Evolutionary conservation across 75 land plant species (phyloP).

Genomic region (Ceratopteris richardii): DNA sequence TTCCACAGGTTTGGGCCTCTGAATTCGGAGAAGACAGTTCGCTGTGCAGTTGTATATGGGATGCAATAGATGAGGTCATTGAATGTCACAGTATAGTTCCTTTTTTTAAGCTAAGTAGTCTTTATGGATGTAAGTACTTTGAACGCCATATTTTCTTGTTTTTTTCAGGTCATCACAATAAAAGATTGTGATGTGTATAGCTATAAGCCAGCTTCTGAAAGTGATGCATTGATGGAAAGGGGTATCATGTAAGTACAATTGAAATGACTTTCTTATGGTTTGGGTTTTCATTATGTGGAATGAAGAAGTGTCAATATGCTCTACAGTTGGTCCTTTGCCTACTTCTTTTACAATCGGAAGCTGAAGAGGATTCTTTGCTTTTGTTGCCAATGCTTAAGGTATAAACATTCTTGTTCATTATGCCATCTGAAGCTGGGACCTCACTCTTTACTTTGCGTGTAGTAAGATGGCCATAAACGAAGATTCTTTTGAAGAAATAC

Average conservation of each 20-base stretch:
- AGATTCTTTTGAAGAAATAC: conserved; percentile 7
- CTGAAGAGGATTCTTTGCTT: conserved; percentile 76
- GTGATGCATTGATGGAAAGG: conserved; percentile 59
- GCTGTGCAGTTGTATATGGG: conserved; percentile 34
- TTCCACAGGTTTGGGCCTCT: conserved; percentile 44
- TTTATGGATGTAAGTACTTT: background rate
- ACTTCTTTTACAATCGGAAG: conserved; percentile 89
- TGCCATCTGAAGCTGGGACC: background rate
- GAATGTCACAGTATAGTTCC: background rate
- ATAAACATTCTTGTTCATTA: background rate
- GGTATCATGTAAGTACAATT: conserved; percentile 55
- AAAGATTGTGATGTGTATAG: conserved; percentile 79
- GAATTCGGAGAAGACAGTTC: conserved; percentile 34
- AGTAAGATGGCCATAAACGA: conserved; percentile 34
- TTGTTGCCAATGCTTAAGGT: conserved; percentile 64
- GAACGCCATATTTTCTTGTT: background rate
- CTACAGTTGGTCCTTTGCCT: conserved; percentile 81
- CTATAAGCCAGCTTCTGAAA: conserved; percentile 61
- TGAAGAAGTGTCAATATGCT: background rate
- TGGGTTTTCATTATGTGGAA: background rate
- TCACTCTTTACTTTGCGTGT: background rate
- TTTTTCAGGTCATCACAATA: conserved; percentile 52
- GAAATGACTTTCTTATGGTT: background rate
- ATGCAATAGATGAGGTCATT: conserved; percentile 60
- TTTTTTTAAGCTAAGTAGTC: background rate